Evolutionary conservation across 2,329 filamentous ascomycete genomes (phyloP).

Genomic region (Rhytidhysteron rufulum): DNA sequence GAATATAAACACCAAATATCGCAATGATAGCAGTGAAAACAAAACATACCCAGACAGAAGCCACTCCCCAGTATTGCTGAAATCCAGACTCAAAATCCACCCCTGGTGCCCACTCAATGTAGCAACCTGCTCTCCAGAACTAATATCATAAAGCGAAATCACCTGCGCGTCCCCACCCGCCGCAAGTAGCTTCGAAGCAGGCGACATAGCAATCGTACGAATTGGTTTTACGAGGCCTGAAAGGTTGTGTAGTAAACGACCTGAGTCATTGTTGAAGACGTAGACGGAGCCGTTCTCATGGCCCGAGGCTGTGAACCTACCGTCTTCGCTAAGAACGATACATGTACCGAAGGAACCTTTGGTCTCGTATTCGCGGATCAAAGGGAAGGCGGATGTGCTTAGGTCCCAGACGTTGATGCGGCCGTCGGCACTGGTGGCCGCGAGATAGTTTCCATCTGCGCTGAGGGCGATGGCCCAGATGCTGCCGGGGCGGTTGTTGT

Average conservation of each 20-base stretch:
- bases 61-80: conserved; percentile 90
- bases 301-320: conserved; percentile 81
- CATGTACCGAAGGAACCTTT: conserved; percentile 89
- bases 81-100: conserved; percentile 90
- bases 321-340: conserved; percentile 76
- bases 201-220: conserved; percentile 82
- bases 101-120: conserved; percentile 75
- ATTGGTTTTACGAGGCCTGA: conserved; percentile 84
- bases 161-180: conserved; percentile 85
- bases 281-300: conserved; percentile 91
- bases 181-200: conserved; percentile 76
- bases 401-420: conserved; percentile 84
- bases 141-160: conserved; percentile 88
- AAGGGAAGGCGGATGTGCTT: conserved; percentile 50
- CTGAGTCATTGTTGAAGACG: conserved; percentile 90
- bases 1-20: no score
- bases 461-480: conserved; percentile 87
- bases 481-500: conserved; percentile 61
- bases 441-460: conserved; percentile 76
- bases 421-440: conserved; percentile 84
- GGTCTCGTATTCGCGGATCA: conserved; percentile 82
- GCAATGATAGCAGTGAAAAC: no score
- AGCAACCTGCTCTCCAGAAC: conserved; percentile 86
- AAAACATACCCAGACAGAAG: conserved; percentile 67
- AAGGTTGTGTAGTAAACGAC: conserved; percentile 79